Conservation (phyloP, 306 rosid genomes). For the Bauhinia variegata region DNA sequence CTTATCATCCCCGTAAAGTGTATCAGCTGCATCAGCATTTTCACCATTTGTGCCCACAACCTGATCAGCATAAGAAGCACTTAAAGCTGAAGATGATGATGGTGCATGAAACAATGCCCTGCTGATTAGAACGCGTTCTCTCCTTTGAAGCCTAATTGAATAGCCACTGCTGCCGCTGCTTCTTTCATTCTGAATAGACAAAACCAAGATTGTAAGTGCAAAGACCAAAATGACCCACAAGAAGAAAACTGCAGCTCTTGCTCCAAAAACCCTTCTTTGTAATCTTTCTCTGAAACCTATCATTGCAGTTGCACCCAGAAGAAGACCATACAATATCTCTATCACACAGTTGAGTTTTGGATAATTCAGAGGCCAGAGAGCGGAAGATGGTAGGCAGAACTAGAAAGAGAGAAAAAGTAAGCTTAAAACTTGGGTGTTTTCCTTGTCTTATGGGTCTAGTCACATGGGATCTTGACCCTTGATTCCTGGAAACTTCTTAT, state of each 20-base stretch:
- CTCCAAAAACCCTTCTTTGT: constrained; percentile 21
- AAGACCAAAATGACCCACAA: constrained; percentile 64
- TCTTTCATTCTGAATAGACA: constrained; percentile 35
- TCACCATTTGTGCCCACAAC: constrained; percentile 24
- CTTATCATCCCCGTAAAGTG: constrained; percentile 58
- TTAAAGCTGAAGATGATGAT: constrained; percentile 30
- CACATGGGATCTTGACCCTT: constrained; percentile 88
- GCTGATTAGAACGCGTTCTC: constrained; percentile 33
- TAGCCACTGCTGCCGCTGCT: constrained; percentile 2
- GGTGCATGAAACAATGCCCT: constrained; percentile 53
- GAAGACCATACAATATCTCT: constrained; percentile 37
- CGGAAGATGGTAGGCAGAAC: not conserved
- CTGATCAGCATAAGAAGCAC: constrained; percentile 2
- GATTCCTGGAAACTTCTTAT: constrained; percentile 86
- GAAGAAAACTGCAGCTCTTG: constrained; percentile 45
- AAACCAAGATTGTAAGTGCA: constrained; percentile 47
- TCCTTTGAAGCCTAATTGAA: constrained; percentile 32
- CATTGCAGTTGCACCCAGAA: constrained; percentile 54
- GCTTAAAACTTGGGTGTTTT: constrained; percentile 37
- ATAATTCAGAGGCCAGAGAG: constrained; percentile 32
- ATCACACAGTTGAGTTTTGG: constrained; percentile 37
- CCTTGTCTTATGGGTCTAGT: constrained; percentile 76
- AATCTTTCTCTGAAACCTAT: constrained; percentile 48
- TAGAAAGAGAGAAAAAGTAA: not conserved
- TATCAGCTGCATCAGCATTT: constrained; percentile 35